A percentile compares a stretch with the other conserved stretches of the same genome.
phyloP scores from a whole-genome alignment of 2,329 filamentous ascomycete genomes.

The Ceratocystis papillata region DNA sequence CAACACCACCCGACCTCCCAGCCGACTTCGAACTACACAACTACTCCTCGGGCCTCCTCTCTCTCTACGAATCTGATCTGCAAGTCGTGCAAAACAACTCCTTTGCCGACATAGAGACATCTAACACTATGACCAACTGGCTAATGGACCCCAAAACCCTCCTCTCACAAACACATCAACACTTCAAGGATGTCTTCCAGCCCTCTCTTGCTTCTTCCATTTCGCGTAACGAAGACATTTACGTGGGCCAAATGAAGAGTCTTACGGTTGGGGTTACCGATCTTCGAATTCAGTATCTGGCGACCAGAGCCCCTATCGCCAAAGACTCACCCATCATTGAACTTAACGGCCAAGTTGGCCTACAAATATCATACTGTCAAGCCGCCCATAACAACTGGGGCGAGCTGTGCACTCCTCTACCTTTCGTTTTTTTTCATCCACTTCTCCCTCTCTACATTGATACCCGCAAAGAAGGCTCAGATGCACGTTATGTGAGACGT shows the following conservation, averaged over 20 bases:
- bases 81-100: constrained; percentile 60
- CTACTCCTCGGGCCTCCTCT: constrained; percentile 65
- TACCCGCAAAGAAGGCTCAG: constrained; percentile 74
- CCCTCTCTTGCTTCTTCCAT: constrained; percentile 37
- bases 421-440: constrained; percentile 81
- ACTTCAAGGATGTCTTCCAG: constrained; percentile 58
- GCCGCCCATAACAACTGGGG: constrained; percentile 57
- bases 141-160: constrained; percentile 62
- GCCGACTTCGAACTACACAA: constrained; percentile 54
- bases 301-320: constrained; percentile 40
- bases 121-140: constrained; percentile 67
- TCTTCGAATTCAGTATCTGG: constrained; percentile 60
- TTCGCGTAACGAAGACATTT: constrained; percentile 35
- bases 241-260: constrained; percentile 42
- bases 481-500: constrained; percentile 77
- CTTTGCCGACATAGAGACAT: constrained; percentile 63
- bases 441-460: constrained; percentile 86
- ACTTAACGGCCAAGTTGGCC: constrained; percentile 66
- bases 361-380: constrained; percentile 60
- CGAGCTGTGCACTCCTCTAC: constrained; percentile 52
- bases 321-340: constrained; percentile 53
- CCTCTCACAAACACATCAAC: constrained; percentile 54
- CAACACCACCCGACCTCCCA: constrained; percentile 55
- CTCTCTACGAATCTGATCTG: constrained; percentile 52
- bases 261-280: constrained; percentile 38